phyloP scores from a whole-genome alignment of 1,284 basidiomycete species.

The Ceratobasidium theobromae region DNA sequence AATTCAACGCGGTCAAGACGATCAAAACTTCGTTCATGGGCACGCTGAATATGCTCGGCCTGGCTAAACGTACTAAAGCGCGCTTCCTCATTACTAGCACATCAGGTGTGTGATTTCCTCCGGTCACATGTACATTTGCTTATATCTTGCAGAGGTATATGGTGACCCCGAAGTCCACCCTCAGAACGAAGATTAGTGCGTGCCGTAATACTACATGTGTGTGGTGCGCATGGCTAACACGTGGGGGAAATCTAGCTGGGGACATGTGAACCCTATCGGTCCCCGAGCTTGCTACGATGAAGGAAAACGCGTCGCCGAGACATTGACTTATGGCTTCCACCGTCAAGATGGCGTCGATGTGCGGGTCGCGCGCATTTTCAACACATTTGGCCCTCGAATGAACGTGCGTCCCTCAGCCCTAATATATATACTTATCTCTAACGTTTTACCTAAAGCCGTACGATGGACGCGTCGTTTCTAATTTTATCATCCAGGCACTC shows the following conservation, averaged over 20 bases:
- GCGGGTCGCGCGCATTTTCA: constrained; percentile 94
- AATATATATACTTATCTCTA: background rate
- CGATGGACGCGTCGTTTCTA: constrained; percentile 96
- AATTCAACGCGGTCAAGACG: constrained; percentile 94
- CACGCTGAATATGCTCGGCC: constrained; percentile 94
- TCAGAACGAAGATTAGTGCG: constrained; percentile 90
- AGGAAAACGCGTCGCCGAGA: constrained; percentile 94
- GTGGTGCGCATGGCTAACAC: background rate
- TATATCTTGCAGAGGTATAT: constrained; percentile 73
- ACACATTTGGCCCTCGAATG: constrained; percentile 65
- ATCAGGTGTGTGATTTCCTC: constrained; percentile 57
- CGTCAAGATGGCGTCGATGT: constrained; percentile 94
- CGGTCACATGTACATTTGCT: background rate
- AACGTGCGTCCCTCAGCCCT: constrained; percentile 36
- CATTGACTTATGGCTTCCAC: constrained; percentile 91
- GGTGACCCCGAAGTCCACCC: constrained; percentile 97
- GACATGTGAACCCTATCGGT: constrained; percentile 96
- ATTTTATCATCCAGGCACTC: constrained; percentile 96
- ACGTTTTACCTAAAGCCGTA: constrained; percentile 73
- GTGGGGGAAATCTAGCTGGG: constrained; percentile 65
- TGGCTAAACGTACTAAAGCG: constrained; percentile 97
- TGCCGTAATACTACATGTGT: constrained; percentile 32
- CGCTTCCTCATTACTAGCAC: constrained; percentile 95
- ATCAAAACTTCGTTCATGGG: constrained; percentile 98
- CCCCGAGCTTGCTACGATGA: constrained; percentile 98